Evolutionary conservation across 441 rosid genomes (phyloP), one percentile per base, ranked within the genome.

Genomic region (Capsella rubella): DNA sequence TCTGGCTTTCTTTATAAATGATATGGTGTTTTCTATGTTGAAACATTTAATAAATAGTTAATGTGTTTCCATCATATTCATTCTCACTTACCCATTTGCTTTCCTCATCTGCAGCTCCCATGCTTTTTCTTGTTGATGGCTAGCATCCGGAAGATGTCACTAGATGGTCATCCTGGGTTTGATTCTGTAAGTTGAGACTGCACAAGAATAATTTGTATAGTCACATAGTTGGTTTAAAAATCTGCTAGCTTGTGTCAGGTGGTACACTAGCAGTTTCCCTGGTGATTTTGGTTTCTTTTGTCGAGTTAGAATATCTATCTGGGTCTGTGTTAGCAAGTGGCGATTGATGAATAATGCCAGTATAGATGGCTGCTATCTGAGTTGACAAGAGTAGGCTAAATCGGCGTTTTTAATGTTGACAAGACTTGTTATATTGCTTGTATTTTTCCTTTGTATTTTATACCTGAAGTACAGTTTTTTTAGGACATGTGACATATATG

Each of bases 151-250:
- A 84, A 87, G 81, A 95, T 93, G 97, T 91, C 91, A 50, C 71
- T 91, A 34, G 71, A 91, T 84, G 82, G 87, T 81, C 93, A 95
- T 83, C 96, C 87, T 13, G 98, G 96, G 31, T 95, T 93, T 86
- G 97, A 93, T 74, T 82, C 76, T 75, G 98, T 95, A 89, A 88
- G 90, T 53, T 75, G 29, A 68, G 76, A 53, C 46, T 42, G 5
- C 73, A 39, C 65, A 62, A n/a, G 35, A 27, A 35, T 47, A 15
- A 47, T 4, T 52, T 42, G 6, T 34, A 2, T n/a, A 27, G 8
- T 47, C 59, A 35, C 6, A 25, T 34, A 15, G 14, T 5, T 55
- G n/a, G 8, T 8, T 55, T 28, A 18, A 28, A 10, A 31, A 27
- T 25, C 45, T 18, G 21, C 35, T 59, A 14, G 28, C 67, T 70